phyloP scores from a whole-genome alignment of 306 rosid genomes.

The Trifolium pratense region DNA sequence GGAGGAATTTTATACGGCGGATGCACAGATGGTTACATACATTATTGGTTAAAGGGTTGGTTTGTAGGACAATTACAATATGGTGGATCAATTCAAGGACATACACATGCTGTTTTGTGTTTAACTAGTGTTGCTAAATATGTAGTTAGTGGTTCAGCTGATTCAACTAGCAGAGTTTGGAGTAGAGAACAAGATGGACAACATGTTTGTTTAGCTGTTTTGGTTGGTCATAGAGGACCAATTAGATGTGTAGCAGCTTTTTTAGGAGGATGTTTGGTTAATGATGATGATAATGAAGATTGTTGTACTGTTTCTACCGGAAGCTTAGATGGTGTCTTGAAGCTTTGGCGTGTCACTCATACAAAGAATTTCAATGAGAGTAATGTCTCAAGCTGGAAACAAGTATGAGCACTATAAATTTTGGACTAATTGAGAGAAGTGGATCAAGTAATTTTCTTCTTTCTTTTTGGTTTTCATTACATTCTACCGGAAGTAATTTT shows the following conservation, averaged over 20 bases:
- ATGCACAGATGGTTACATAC: constrained; percentile 90
- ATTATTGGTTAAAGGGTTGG: constrained; percentile 88
- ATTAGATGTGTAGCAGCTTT: constrained; percentile 67
- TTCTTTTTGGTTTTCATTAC: not conserved
- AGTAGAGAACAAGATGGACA: constrained; percentile 59
- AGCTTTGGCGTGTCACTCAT: constrained; percentile 77
- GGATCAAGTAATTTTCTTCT: too few species aligned
- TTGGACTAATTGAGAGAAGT: too few species aligned
- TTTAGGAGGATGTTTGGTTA: constrained; percentile 48
- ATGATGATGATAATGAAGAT: constrained; percentile 54
- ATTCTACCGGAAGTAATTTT: too few species aligned
- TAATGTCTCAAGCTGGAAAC: constrained; percentile 40
- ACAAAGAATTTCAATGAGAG: constrained; percentile 35
- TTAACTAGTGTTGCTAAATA: constrained; percentile 62
- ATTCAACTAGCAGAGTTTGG: constrained; percentile 85
- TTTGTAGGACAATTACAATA: constrained; percentile 81
- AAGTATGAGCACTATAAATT: too few species aligned
- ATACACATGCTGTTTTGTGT: constrained; percentile 85
- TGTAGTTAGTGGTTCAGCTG: constrained; percentile 87
- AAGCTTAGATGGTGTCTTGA: constrained; percentile 87
- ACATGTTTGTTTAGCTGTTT: constrained; percentile 75
- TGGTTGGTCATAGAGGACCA: constrained; percentile 92
- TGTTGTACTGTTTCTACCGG: constrained; percentile 73
- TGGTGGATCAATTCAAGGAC: constrained; percentile 92
- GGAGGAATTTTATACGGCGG: constrained; percentile 73